Conservation (phyloP, 257 asterid species). For the Nicotiana benthamiana region DNA sequence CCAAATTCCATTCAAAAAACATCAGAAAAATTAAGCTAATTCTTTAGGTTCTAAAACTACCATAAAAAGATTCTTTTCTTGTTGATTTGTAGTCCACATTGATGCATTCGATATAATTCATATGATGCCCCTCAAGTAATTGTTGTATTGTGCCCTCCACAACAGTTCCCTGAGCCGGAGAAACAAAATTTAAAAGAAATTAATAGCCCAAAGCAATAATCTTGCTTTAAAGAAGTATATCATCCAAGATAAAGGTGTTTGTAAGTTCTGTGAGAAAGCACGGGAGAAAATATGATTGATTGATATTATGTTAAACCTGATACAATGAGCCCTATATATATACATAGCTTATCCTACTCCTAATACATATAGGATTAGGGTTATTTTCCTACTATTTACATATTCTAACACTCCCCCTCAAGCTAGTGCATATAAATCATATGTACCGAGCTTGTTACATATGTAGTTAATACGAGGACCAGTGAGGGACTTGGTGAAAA, state of each 20-base stretch:
- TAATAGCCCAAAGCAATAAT: not conserved
- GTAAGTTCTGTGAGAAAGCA: too few relatives aligned
- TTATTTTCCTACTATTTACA: too few relatives aligned
- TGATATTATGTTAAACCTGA: too few relatives aligned
- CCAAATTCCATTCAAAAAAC: not conserved
- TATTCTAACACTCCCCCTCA: too few relatives aligned
- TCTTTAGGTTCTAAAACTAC: constrained; percentile 22
- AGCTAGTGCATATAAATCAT: too few relatives aligned
- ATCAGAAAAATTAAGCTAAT: not conserved
- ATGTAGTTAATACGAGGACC: too few relatives aligned
- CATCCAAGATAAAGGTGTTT: not conserved
- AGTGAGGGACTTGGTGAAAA: too few relatives aligned
- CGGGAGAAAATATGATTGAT: too few relatives aligned
- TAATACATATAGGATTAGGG: too few relatives aligned
- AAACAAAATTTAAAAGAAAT: not conserved
- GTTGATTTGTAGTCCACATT: constrained; percentile 79
- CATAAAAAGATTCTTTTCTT: constrained; percentile 82
- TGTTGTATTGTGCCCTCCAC: constrained; percentile 84
- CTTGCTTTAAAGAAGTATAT: not conserved
- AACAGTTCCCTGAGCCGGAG: constrained; percentile 55
- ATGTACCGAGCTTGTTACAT: too few relatives aligned
- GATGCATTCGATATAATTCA: constrained; percentile 79
- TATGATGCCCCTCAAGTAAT: constrained; percentile 84
- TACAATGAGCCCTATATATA: too few relatives aligned
- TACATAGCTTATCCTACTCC: too few relatives aligned